Evolutionary conservation across 208 protist genomes (phyloP), one percentile per base, ranked within the genome.

Genomic region (Angomonas deanei): DNA sequence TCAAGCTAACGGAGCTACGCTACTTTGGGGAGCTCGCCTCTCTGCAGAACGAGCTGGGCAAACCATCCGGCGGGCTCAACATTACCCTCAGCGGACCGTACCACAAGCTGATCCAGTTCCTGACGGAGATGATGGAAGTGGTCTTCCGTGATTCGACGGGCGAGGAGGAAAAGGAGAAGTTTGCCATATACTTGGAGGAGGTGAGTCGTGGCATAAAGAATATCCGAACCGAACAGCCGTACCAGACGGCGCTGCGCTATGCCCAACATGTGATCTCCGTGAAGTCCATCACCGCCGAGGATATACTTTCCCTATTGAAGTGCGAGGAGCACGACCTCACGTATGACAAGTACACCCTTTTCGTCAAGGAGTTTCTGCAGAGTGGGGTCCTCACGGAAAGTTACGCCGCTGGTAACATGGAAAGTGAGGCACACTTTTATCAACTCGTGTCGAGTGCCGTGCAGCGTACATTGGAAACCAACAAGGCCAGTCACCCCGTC

Each of bases 21-120:
- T 93, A 93, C 70, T 84, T 80, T 71, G 87, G 81, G 11, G 46
- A 75, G 34, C 60, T 91, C 30, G 87, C 84, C 1, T 76, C 84
- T 15, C 50, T 93, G 26, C 34, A 74, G 3, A 91, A 91, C 57
- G 30, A 50, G 5, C 52, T 91, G 17, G 2, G 56, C 15, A 32
- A 64, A 6, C 8, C 23, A 1, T 0, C 53, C 15, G 74, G 76
- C 8, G 87, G 83, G 1, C 53, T 88, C 4, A 57, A 34, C 23
- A 27, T 93, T 0, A 58, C 30, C 6, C 73, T 91, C 24, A 62
- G 64, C n/a, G 87, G 87, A 0, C 87, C 87, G 31, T 76, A 77
- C 34, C 65, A 85, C 23, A 64, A 77, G 36, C 39, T 91, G 34
- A 32, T 74, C 31, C 64, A 66, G 0, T 84, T 91, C 52, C 80